Evolutionary conservation across 257 asterid genomes (phyloP).

Genomic region (Gentiana dahurica): DNA sequence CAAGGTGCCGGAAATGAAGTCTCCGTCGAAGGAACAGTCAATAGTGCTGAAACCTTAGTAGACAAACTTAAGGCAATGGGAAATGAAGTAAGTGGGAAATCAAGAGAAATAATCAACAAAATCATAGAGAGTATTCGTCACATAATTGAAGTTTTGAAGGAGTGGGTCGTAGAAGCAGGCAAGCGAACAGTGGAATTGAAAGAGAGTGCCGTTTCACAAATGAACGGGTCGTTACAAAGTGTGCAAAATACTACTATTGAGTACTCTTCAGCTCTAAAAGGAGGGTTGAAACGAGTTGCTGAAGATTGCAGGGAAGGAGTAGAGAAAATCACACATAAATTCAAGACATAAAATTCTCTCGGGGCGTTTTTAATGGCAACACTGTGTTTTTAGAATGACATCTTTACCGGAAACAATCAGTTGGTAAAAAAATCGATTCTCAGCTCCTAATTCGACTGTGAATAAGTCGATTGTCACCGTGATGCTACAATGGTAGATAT

Average conservation of each 20-base stretch:
- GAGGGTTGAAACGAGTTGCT: slow-evolving; percentile 57
- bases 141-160: slow-evolving; percentile 39
- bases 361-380: not conserved
- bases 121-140: slow-evolving; percentile 46
- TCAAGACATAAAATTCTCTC: slow-evolving; percentile 50
- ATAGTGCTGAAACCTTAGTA: slow-evolving; percentile 59
- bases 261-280: slow-evolving; percentile 37
- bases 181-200: slow-evolving; percentile 37
- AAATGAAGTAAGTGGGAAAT: slow-evolving; percentile 43
- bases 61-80: slow-evolving; percentile 71
- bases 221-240: slow-evolving; percentile 42
- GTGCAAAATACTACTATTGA: slow-evolving; percentile 31
- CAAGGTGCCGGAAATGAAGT: slow-evolving; percentile 48
- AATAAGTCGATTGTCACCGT: too few relatives aligned
- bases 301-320: slow-evolving; percentile 90
- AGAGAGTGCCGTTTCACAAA: slow-evolving; percentile 27
- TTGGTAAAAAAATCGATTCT: too few relatives aligned
- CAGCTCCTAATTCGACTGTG: too few relatives aligned
- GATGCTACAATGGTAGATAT: too few relatives aligned
- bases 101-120: slow-evolving; percentile 48
- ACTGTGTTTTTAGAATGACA: not conserved
- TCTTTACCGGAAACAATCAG: not conserved
- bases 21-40: slow-evolving; percentile 53
- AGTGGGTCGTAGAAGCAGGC: slow-evolving; percentile 20
- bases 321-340: slow-evolving; percentile 72